Evolutionary conservation across 2,329 filamentous ascomycete genomes (phyloP).

Genomic region (Trichoderma simmonsii): DNA sequence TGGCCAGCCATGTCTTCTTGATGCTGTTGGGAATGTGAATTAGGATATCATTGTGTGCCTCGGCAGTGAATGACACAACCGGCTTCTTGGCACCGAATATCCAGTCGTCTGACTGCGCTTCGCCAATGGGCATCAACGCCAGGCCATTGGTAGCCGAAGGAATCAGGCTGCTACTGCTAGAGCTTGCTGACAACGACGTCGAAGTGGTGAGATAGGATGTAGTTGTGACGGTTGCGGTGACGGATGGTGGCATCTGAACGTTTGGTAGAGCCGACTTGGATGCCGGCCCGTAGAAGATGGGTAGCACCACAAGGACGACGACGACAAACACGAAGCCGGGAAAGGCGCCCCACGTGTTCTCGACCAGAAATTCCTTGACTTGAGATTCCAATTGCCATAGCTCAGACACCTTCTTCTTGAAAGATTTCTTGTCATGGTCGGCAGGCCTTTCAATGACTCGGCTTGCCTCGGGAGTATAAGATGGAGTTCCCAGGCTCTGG

Average conservation of each 20-base stretch:
- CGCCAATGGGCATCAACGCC: constrained; percentile 31
- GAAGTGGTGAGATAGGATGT: constrained; percentile 20
- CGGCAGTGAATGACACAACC: constrained; percentile 29
- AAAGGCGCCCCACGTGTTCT: constrained; percentile 24
- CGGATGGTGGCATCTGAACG: constrained; percentile 19
- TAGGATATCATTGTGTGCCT: constrained; percentile 49
- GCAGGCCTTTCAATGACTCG: constrained; percentile 26
- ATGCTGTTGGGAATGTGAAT: constrained; percentile 49
- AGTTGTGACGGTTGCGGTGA: constrained; percentile 25
- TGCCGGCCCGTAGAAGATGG: constrained; percentile 30
- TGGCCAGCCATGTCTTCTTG: constrained; percentile 54
- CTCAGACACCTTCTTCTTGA: constrained; percentile 21
- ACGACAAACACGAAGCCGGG: constrained; percentile 27
- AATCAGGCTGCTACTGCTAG: constrained; percentile 17
- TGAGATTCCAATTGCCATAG: constrained; percentile 20
- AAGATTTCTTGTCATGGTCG: constrained; percentile 19
- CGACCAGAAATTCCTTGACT: constrained; percentile 21
- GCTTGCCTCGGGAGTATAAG: constrained; percentile 37
- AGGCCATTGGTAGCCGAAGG: constrained; percentile 24
- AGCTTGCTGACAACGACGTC: constrained; percentile 5
- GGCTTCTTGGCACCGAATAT: constrained; percentile 34
- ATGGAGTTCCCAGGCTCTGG: constrained; percentile 45
- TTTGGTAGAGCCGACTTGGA: neutral
- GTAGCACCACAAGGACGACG: constrained; percentile 26
- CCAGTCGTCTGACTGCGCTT: constrained; percentile 33